Percentiles rank a stretch among this genome's conserved stretches.
phyloP scores from a whole-genome alignment of 106 monocot species.

The Dioscorea zingiberensis region DNA sequence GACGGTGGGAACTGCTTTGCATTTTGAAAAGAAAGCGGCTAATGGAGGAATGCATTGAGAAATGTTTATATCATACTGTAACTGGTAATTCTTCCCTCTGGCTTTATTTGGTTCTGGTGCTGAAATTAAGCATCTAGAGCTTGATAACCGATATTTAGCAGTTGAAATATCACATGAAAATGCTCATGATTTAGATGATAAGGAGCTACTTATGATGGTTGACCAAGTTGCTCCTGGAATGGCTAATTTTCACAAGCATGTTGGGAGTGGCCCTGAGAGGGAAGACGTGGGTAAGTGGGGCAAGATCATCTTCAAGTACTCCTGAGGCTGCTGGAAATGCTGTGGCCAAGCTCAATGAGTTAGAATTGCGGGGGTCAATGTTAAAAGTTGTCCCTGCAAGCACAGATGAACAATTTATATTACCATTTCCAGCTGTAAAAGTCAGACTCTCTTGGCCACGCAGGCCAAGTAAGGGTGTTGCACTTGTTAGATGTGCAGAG shows the following conservation, averaged over 20 bases:
- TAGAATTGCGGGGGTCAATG: slow-evolving; percentile 48
- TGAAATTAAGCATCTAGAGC: slow-evolving; percentile 92
- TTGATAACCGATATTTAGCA: slow-evolving; percentile 57
- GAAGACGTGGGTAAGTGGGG: slow-evolving; percentile 52
- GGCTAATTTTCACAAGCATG: slow-evolving; percentile 31
- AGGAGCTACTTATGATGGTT: slow-evolving; percentile 55
- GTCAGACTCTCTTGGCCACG: slow-evolving; percentile 80
- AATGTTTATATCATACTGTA: slow-evolving; percentile 40
- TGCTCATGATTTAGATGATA: slow-evolving; percentile 46
- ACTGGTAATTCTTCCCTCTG: slow-evolving; percentile 31
- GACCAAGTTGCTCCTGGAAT: slow-evolving; percentile 47
- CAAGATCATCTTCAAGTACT: slow-evolving; percentile 59
- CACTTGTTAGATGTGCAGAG: slow-evolving; percentile 44
- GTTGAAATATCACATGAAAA: slow-evolving; percentile 69
- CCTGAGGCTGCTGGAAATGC: slow-evolving; percentile 71
- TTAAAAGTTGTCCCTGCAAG: slow-evolving; percentile 46
- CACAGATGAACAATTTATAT: slow-evolving; percentile 12
- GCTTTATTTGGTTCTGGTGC: slow-evolving; percentile 93
- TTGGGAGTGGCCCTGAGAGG: slow-evolving; percentile 11
- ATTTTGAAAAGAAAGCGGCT: slow-evolving; percentile 50
- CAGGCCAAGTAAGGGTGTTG: slow-evolving; percentile 72
- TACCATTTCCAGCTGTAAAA: slow-evolving; percentile 52
- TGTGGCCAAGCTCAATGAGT: slow-evolving; percentile 37
- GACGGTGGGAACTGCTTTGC: slow-evolving; percentile 37
- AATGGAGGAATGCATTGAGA: slow-evolving; percentile 67